These are phyloP conservation scores for Schwanniomyces sp. DNA, from an alignment of 805 yeast genomes.

Conservation along the genomic window DNA sequence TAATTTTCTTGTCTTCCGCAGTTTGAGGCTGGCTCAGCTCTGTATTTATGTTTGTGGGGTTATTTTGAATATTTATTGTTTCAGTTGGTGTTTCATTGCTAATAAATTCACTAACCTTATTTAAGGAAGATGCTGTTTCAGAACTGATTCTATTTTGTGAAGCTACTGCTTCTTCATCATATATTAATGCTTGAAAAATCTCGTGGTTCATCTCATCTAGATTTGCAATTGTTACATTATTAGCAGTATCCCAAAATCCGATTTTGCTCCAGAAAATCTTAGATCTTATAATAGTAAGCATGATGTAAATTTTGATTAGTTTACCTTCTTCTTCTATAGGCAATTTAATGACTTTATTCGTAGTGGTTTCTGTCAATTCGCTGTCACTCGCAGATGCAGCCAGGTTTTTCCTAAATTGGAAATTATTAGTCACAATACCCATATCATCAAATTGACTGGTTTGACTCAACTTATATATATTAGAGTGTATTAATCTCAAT, in stretches of 20 bases:
- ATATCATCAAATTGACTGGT: constrained; percentile 25
- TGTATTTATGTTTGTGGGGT: too few relatives aligned
- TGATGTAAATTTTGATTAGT: constrained; percentile 52
- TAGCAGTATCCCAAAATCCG: constrained; percentile 70
- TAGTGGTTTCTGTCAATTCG: not conserved
- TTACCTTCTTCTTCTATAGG: constrained; percentile 31
- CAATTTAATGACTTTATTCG: constrained; percentile 2
- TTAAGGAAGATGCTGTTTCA: not conserved
- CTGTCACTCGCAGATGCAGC: not conserved
- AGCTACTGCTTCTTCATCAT: not conserved
- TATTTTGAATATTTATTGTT: too few relatives aligned
- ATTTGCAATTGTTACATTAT: constrained; percentile 28
- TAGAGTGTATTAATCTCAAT: constrained; percentile 56
- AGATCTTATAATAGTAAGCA: constrained; percentile 54
- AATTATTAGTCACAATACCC: constrained; percentile 8
- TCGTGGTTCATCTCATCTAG: constrained; percentile 23
- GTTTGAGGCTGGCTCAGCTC: too few relatives aligned
- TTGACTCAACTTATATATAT: constrained; percentile 57
- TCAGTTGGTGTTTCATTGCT: not conserved
- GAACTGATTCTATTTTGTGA: not conserved
- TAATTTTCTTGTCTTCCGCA: not conserved
- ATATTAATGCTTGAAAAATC: constrained; percentile 15
- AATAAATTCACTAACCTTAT: not conserved
- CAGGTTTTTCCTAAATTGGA: constrained; percentile 26
- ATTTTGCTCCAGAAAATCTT: constrained; percentile 81